phyloP scores from a whole-genome alignment of 75 land plant species.

The Adiantum capillusveneris region DNA sequence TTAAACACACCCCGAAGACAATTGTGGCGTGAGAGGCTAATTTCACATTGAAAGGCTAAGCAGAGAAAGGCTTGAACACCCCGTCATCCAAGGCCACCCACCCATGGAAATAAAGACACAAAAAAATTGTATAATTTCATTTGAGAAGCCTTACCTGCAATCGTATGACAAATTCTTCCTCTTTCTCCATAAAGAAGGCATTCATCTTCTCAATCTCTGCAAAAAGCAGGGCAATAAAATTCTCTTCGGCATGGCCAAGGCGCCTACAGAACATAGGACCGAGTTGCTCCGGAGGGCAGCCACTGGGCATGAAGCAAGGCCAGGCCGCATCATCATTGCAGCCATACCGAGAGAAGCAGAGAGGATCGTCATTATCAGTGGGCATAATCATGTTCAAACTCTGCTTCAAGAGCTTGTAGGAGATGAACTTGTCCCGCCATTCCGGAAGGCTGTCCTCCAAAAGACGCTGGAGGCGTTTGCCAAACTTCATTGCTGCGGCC shows the following conservation, averaged over 20 bases:
- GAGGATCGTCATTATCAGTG: not conserved
- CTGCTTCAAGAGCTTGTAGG: constrained; percentile 30
- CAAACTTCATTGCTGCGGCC: constrained; percentile 20
- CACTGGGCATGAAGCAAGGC: too few species aligned
- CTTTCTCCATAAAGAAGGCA: constrained; percentile 61
- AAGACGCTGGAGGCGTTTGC: constrained; percentile 15
- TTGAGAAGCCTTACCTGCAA: constrained; percentile 27
- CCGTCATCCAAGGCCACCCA: too few species aligned
- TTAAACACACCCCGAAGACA: too few species aligned
- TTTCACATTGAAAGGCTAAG: too few species aligned
- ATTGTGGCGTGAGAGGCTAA: too few species aligned
- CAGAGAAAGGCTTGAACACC: too few species aligned
- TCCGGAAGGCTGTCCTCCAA: constrained; percentile 25
- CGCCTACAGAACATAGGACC: too few species aligned
- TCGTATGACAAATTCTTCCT: constrained; percentile 54
- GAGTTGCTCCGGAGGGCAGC: too few species aligned
- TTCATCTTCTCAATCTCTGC: constrained; percentile 72
- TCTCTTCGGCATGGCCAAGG: too few species aligned
- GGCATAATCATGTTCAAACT: constrained; percentile 11
- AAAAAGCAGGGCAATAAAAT: constrained; percentile 46
- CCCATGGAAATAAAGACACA: too few species aligned
- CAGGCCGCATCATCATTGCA: not conserved
- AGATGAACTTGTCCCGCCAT: constrained; percentile 28
- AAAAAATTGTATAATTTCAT: too few species aligned
- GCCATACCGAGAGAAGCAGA: not conserved